Evolutionary conservation across 768 basidiomycete genomes (phyloP).

Genomic region (Cubamyces lactineus): DNA sequence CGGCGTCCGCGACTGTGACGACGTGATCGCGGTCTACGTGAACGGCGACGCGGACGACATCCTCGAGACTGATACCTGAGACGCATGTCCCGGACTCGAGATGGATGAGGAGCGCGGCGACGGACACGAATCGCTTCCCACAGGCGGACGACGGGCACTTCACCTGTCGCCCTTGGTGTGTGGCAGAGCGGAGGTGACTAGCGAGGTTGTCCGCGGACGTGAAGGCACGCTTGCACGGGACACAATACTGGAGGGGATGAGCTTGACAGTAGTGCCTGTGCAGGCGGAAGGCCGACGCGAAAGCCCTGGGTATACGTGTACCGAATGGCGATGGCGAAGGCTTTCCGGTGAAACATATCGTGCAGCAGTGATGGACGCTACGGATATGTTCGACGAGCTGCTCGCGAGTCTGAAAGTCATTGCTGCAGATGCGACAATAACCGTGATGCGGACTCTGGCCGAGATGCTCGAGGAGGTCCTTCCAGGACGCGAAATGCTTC

Average conservation of each 20-base stretch:
- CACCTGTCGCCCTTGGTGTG: slow-evolving; percentile 47
- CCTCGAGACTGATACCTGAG: slow-evolving; percentile 48
- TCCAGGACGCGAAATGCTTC: too few species aligned
- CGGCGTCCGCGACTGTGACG: slow-evolving; percentile 52
- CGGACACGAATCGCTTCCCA: slow-evolving; percentile 49
- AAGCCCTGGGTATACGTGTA: too few species aligned
- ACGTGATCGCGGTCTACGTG: slow-evolving; percentile 46
- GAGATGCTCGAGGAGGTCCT: too few species aligned
- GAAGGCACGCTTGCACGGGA: slow-evolving; percentile 51
- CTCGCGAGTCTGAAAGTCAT: too few species aligned
- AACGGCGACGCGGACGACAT: slow-evolving; percentile 44
- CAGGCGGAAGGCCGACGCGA: slow-evolving; percentile 15
- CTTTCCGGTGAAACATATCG: too few species aligned
- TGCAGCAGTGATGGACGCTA: too few species aligned
- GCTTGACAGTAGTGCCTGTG: slow-evolving; percentile 36
- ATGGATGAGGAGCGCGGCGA: slow-evolving; percentile 60
- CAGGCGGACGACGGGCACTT: slow-evolving; percentile 49
- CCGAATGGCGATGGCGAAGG: too few species aligned
- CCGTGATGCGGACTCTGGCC: too few species aligned
- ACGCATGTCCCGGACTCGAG: slow-evolving; percentile 64
- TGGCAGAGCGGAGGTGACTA: slow-evolving; percentile 56
- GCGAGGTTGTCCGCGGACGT: slow-evolving; percentile 41
- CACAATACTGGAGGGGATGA: slow-evolving; percentile 44
- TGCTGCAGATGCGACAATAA: too few species aligned
- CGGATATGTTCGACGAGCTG: too few species aligned